These are phyloP conservation scores for Rauvolfia tetraphylla DNA, from an alignment of 257 asterid species.

Conservation along the genomic window DNA sequence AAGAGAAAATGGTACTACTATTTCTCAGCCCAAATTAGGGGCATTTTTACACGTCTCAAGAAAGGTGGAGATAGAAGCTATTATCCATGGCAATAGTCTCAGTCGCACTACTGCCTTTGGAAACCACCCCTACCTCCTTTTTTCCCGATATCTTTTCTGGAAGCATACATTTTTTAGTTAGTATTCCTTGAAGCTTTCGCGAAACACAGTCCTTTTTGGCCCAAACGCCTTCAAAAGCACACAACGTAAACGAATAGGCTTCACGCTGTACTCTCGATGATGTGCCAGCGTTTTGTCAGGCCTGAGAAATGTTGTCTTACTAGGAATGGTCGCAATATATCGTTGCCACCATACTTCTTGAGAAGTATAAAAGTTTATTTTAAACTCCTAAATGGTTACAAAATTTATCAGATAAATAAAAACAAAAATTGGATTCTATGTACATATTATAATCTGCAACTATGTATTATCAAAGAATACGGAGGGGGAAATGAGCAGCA, in stretches of 20 bases:
- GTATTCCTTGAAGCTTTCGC: background rate
- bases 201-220: background rate
- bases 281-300: background rate
- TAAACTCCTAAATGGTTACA: background rate
- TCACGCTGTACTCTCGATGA: background rate
- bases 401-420: slow-evolving; percentile 10
- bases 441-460: slow-evolving; percentile 5
- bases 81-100: too few species aligned
- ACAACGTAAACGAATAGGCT: background rate
- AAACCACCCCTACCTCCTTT: background rate
- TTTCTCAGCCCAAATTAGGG: too few species aligned
- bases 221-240: background rate
- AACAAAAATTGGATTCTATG: background rate
- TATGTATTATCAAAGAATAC: background rate
- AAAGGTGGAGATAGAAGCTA: too few species aligned
- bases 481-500: background rate
- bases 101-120: too few species aligned
- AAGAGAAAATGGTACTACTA: too few species aligned
- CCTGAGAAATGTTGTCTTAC: background rate
- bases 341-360: too few species aligned
- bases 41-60: too few species aligned
- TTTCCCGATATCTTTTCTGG: background rate
- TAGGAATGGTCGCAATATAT: background rate
- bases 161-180: background rate
- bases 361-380: background rate